Evolutionary conservation across 73 alveolate genomes (phyloP).

Genomic region (Paramecium pentaurelia): DNA sequence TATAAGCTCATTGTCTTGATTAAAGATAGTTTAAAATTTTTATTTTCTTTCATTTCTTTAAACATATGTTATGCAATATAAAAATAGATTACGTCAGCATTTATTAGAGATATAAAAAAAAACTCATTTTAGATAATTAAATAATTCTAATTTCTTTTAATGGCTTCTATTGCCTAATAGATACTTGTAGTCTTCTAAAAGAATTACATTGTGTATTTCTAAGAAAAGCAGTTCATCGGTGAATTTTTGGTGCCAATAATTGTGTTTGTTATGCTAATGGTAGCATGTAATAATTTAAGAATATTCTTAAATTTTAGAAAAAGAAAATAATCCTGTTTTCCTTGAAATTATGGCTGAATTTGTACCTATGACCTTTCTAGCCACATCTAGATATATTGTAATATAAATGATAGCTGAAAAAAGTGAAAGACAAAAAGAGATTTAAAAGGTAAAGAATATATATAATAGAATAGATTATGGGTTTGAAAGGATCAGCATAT

Average conservation of each 20-base stretch:
- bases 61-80: background rate
- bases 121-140: background rate
- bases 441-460: background rate
- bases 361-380: background rate
- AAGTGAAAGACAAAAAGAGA: conserved; percentile 32
- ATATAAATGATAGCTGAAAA: background rate
- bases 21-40: too few species aligned
- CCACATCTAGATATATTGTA: background rate
- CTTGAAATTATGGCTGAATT: background rate
- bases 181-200: background rate
- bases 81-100: background rate
- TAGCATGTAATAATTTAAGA: background rate
- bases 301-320: background rate
- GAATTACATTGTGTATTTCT: background rate
- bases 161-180: background rate
- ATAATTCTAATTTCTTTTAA: background rate
- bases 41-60: background rate
- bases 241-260: background rate
- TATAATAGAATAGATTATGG: background rate
- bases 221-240: background rate
- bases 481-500: background rate
- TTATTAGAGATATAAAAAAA: background rate
- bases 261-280: background rate
- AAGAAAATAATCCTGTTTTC: background rate
- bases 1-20: background rate